Evolutionary conservation across 768 basidiomycete genomes (phyloP).

Genomic region (Asterophora parasitica): DNA sequence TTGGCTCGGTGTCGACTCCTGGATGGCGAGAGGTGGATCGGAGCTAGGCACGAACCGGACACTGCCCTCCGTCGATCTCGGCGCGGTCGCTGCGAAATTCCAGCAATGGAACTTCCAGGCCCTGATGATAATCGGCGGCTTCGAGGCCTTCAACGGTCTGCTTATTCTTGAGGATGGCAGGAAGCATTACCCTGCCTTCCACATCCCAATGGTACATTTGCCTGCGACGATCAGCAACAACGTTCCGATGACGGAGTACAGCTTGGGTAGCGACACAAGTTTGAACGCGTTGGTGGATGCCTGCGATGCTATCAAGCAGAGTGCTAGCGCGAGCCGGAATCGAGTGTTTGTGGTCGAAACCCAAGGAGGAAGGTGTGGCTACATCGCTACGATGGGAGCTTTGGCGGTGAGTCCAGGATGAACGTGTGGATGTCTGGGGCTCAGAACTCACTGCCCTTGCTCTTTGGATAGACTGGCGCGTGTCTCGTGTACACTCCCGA

Average conservation of each 20-base stretch:
- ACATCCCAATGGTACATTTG: slow-evolving; percentile 93
- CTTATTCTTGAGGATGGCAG: slow-evolving; percentile 75
- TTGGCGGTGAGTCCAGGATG: slow-evolving; percentile 76
- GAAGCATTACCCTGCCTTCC: slow-evolving; percentile 83
- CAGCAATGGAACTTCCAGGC: slow-evolving; percentile 78
- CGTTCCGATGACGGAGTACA: slow-evolving; percentile 95
- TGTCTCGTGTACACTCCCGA: slow-evolving; percentile 94
- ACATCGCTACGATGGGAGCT: slow-evolving; percentile 92
- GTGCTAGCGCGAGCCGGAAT: slow-evolving; percentile 92
- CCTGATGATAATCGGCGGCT: slow-evolving; percentile 89
- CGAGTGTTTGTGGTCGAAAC: slow-evolving; percentile 98
- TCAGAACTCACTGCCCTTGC: slow-evolving; percentile 1
- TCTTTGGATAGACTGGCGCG: slow-evolving; percentile 68
- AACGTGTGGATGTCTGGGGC: neutral
- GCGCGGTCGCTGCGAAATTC: slow-evolving; percentile 86
- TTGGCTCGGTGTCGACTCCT: slow-evolving; percentile 96
- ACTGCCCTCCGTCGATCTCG: slow-evolving; percentile 82
- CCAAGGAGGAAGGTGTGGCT: slow-evolving; percentile 95
- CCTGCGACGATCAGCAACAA: slow-evolving; percentile 99
- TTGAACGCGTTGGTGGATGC: slow-evolving; percentile 96
- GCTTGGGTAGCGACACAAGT: slow-evolving; percentile 94
- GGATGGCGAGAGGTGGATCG: slow-evolving; percentile 94
- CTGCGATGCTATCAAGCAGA: slow-evolving; percentile 98
- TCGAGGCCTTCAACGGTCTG: slow-evolving; percentile 87
- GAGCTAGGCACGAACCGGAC: slow-evolving; percentile 96